Conservation (phyloP, 2,329 filamentous ascomycete genomes). For the Dactylellina cionopaga region DNA sequence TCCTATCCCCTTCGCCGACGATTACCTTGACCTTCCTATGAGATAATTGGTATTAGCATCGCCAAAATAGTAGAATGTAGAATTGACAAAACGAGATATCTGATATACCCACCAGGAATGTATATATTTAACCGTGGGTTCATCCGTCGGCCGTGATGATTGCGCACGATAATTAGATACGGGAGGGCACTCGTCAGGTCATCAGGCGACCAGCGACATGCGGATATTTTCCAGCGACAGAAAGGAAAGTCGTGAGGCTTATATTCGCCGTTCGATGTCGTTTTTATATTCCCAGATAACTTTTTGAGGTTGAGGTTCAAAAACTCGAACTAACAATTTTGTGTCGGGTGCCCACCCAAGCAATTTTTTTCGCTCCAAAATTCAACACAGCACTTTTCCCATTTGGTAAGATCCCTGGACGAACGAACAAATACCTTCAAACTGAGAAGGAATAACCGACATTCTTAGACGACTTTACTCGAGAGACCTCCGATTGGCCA, state of each 20-base stretch:
- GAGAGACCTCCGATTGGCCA: constrained; percentile 34
- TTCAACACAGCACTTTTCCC: constrained; percentile 43
- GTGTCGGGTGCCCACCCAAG: constrained; percentile 31
- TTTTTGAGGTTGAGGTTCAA: constrained; percentile 16
- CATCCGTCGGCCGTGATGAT: constrained; percentile 26
- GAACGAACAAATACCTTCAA: not conserved
- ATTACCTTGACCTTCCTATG: constrained; percentile 39
- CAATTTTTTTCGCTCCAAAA: constrained; percentile 49
- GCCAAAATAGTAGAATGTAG: too few relatives aligned
- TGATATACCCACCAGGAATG: constrained; percentile 19
- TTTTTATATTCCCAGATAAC: not conserved
- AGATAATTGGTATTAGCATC: constrained; percentile 2
- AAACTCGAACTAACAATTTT: constrained; percentile 33
- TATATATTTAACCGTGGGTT: constrained; percentile 33
- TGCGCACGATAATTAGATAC: constrained; percentile 2
- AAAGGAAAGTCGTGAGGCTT: constrained; percentile 6
- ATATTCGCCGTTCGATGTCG: not conserved
- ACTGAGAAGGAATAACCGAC: constrained; percentile 1
- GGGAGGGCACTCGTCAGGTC: constrained; percentile 20
- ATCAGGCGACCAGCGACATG: constrained; percentile 28
- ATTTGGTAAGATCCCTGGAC: constrained; percentile 17
- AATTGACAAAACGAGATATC: too few relatives aligned
- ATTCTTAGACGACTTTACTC: constrained; percentile 7
- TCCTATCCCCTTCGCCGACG: constrained; percentile 40
- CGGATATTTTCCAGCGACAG: constrained; percentile 2